A percentile compares a stretch with the other conserved stretches of the same genome.
Conservation (phyloP, 2,329 filamentous ascomycete species). For the Blastomyces percursus region DNA sequence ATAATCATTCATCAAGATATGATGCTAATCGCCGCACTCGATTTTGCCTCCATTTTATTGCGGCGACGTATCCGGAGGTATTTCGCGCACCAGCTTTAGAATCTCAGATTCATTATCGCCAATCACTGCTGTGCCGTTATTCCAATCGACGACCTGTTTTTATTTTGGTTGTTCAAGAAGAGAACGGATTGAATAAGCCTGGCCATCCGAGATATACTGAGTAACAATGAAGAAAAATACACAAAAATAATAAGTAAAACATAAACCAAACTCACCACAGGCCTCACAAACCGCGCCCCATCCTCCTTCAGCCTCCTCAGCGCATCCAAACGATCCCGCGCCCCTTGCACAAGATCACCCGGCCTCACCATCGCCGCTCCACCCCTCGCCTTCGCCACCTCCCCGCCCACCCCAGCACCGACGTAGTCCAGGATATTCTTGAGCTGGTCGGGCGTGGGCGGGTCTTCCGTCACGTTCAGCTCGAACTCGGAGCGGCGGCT, state of each 20-base stretch:
- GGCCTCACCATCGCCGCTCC: slow-evolving; percentile 42
- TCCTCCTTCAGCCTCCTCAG: slow-evolving; percentile 63
- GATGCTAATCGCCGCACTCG: too few relatives aligned
- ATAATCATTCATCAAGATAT: too few relatives aligned
- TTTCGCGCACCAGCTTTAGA: slow-evolving; percentile 60
- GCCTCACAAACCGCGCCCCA: slow-evolving; percentile 51
- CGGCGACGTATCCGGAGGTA: slow-evolving; percentile 33
- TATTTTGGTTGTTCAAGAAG: slow-evolving; percentile 4
- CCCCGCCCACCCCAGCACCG: slow-evolving; percentile 47
- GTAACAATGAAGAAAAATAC: background rate
- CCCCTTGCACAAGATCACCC: slow-evolving; percentile 62
- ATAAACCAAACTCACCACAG: slow-evolving; percentile 51
- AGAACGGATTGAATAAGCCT: slow-evolving; percentile 4
- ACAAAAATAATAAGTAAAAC: background rate
- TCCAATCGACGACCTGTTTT: slow-evolving; percentile 69
- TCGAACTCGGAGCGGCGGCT: slow-evolving; percentile 61
- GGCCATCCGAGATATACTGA: slow-evolving; percentile 1
- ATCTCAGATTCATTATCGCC: slow-evolving; percentile 65
- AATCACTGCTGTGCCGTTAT: slow-evolving; percentile 66
- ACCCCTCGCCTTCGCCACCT: slow-evolving; percentile 49
- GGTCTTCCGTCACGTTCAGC: slow-evolving; percentile 67
- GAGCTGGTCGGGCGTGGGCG: slow-evolving; percentile 73
- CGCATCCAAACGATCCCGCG: slow-evolving; percentile 63
- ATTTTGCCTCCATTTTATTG: slow-evolving; percentile 9
- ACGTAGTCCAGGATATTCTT: slow-evolving; percentile 76